These are phyloP conservation scores for Lactifluus subvellereus DNA, from an alignment of 768 basidiomycete species.

Conservation along the genomic window DNA sequence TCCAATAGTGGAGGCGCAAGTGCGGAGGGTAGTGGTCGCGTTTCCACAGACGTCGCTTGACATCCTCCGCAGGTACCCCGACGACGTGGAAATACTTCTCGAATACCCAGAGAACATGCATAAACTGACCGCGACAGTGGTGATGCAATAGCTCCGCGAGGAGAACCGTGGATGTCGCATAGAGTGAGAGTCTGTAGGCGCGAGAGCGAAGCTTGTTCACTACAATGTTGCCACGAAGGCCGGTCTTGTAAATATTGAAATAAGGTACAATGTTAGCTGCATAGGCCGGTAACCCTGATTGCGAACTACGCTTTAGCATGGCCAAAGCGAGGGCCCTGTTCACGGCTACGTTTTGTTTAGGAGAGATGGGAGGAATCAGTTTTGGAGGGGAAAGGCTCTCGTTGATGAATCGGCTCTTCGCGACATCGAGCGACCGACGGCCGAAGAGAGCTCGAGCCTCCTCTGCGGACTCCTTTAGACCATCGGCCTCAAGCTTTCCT, in stretches of 20 bases:
- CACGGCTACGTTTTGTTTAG: background rate
- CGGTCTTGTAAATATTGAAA: constrained; percentile 19
- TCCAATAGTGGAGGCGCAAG: background rate
- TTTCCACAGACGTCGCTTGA: constrained; percentile 1
- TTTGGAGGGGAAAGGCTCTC: background rate
- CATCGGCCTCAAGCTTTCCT: constrained; percentile 23
- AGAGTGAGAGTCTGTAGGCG: constrained; percentile 9
- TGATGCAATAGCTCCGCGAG: constrained; percentile 30
- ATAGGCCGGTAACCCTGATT: background rate
- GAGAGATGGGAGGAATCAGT: constrained; percentile 1
- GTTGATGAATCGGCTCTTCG: constrained; percentile 1
- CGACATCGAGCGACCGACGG: background rate
- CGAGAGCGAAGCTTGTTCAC: constrained; percentile 10
- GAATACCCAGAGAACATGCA: constrained; percentile 35
- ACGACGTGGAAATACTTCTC: constrained; percentile 44
- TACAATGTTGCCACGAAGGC: background rate
- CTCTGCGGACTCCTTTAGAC: background rate
- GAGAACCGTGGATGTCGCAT: constrained; percentile 7
- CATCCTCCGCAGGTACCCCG: constrained; percentile 42
- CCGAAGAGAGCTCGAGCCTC: background rate
- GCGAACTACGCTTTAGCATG: constrained; percentile 2
- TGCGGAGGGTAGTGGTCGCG: constrained; percentile 4
- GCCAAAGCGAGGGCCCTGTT: constrained; percentile 7
- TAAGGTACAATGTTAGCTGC: constrained; percentile 18
- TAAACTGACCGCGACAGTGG: constrained; percentile 6